Evolutionary conservation across 1,284 basidiomycete genomes (phyloP).

Genomic region (Ustilago bromivora): DNA sequence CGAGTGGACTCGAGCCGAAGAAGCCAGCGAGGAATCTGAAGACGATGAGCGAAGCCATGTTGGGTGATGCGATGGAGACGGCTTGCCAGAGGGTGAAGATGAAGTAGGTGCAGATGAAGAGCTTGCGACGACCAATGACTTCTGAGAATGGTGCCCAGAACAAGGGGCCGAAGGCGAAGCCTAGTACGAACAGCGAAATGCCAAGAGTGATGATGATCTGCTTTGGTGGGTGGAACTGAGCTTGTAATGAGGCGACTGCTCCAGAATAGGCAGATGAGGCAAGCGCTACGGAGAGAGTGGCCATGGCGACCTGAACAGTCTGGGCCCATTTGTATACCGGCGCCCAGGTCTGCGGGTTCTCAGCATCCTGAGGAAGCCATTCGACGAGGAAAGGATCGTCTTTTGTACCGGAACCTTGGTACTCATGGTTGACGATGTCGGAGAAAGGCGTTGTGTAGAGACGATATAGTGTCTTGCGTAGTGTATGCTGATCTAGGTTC

Average conservation of each 20-base stretch:
- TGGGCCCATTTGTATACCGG: constrained; percentile 51
- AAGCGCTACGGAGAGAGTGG: constrained; percentile 61
- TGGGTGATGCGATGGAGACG: constrained; percentile 76
- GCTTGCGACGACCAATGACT: constrained; percentile 74
- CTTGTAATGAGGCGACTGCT: constrained; percentile 45
- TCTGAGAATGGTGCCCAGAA: constrained; percentile 78
- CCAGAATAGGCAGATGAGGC: constrained; percentile 61
- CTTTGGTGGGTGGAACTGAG: constrained; percentile 44
- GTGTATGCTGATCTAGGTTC: constrained; percentile 37
- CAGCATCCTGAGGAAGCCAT: constrained; percentile 53
- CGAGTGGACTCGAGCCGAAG: constrained; percentile 73
- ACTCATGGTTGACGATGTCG: constrained; percentile 68
- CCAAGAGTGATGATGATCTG: constrained; percentile 54
- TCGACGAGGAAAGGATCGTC: constrained; percentile 70
- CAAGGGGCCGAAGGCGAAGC: constrained; percentile 71
- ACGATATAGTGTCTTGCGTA: constrained; percentile 55
- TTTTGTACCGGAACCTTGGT: constrained; percentile 70
- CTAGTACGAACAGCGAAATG: constrained; percentile 79
- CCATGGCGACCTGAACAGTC: constrained; percentile 59
- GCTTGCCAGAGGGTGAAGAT: constrained; percentile 77
- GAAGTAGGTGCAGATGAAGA: constrained; percentile 77
- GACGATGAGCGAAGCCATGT: constrained; percentile 76
- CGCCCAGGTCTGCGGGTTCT: constrained; percentile 50
- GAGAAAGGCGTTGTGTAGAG: constrained; percentile 68
- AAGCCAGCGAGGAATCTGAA: constrained; percentile 79